These are phyloP conservation scores for Fusarium sp. DNA, from an alignment of 2,329 filamentous ascomycete genomes.

Conservation along the genomic window DNA sequence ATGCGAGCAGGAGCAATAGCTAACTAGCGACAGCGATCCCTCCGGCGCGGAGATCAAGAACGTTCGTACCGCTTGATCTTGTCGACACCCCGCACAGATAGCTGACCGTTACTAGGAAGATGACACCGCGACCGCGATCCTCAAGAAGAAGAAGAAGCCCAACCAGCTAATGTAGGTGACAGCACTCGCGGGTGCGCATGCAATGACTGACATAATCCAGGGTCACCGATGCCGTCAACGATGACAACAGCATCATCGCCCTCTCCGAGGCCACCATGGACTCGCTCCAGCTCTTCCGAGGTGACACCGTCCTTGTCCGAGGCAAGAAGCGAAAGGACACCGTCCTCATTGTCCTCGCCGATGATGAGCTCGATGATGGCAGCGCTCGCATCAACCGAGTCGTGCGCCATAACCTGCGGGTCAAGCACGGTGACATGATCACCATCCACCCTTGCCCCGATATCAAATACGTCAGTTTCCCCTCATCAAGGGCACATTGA, in stretches of 20 bases:
- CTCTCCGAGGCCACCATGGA: conserved; percentile 99
- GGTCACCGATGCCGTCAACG: conserved; percentile 97
- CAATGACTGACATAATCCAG: conserved; percentile 60
- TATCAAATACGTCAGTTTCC: conserved; percentile 94
- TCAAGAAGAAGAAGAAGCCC: conserved; percentile 99
- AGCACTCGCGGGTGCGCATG: conserved; percentile 6
- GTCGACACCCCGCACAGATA: conserved; percentile 33
- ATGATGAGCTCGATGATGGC: conserved; percentile 98
- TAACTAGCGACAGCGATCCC: conserved; percentile 75
- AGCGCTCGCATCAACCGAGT: conserved; percentile 98
- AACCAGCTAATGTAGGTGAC: conserved; percentile 91
- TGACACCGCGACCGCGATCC: conserved; percentile 93
- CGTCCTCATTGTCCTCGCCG: conserved; percentile 94
- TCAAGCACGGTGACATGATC: conserved; percentile 98
- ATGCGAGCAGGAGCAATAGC: conserved; percentile 38
- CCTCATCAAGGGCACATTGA: not conserved
- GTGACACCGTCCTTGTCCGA: conserved; percentile 97
- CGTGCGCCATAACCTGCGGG: conserved; percentile 96
- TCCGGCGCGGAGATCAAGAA: conserved; percentile 90
- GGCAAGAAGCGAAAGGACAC: conserved; percentile 99
- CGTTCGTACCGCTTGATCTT: conserved; percentile 63
- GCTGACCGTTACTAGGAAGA: conserved; percentile 73
- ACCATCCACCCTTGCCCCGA: conserved; percentile 98
- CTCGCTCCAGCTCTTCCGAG: conserved; percentile 96
- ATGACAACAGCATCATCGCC: conserved; percentile 99